phyloP scores from a whole-genome alignment of 345 rosid genomes.

The Ailanthus altissimus region DNA sequence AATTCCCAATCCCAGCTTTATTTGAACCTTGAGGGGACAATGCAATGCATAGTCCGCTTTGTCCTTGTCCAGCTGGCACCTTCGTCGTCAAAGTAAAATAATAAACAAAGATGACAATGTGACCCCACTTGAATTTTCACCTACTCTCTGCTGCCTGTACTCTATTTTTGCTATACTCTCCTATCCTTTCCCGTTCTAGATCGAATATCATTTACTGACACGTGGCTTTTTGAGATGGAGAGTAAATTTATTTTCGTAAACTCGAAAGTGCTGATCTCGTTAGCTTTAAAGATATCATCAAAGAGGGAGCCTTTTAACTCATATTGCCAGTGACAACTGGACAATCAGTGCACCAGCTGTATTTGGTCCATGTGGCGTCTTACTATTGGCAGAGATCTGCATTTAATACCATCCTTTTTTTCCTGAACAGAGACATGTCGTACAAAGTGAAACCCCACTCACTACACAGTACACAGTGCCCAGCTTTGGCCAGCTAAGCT shows the following conservation, averaged over 20 bases:
- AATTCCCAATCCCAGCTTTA: slow-evolving; percentile 14
- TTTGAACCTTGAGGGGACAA: no score
- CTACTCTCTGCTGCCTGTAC: neutral
- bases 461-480: slow-evolving; percentile 10
- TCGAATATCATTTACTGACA: fast-evolving
- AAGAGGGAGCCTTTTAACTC: slow-evolving; percentile 29
- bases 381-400: neutral
- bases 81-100: slow-evolving; percentile 20
- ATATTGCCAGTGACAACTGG: slow-evolving; percentile 49
- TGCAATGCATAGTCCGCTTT: slow-evolving; percentile 13
- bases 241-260: neutral
- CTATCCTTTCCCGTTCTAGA: neutral
- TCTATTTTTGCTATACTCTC: neutral
- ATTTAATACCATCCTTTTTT: neutral
- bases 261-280: neutral
- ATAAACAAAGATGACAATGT: slow-evolving; percentile 16
- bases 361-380: neutral
- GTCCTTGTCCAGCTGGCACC: slow-evolving; percentile 40
- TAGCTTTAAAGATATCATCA: neutral
- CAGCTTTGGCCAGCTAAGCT: slow-evolving; percentile 41
- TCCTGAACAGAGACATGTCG: slow-evolving; percentile 22
- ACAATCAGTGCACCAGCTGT: slow-evolving; percentile 43
- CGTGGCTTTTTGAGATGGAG: neutral
- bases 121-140: slow-evolving; percentile 3
- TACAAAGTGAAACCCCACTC: slow-evolving; percentile 18